A percentile compares a stretch with the other conserved stretches of the same genome.
Evolutionary conservation across 768 basidiomycete species (phyloP).

Genomic region (Leccinum boreale): DNA sequence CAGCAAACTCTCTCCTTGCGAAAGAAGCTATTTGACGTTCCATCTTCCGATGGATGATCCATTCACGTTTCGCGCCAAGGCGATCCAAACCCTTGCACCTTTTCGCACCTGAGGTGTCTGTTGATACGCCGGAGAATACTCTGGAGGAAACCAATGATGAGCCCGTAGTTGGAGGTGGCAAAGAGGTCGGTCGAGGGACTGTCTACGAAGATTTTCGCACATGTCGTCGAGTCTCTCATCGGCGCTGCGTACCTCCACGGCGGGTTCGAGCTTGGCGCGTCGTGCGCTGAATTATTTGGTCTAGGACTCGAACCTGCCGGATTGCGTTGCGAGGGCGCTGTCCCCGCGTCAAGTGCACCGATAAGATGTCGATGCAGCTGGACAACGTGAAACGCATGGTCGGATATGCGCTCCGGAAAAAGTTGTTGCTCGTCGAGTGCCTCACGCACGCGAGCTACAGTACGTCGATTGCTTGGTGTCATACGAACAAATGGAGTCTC

Average conservation of each 20-base stretch:
- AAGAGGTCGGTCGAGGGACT: slow-evolving; percentile 33
- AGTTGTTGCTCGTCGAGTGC: slow-evolving; percentile 66
- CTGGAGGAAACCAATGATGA: slow-evolving; percentile 28
- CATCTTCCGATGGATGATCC: slow-evolving; percentile 68
- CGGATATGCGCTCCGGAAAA: slow-evolving; percentile 60
- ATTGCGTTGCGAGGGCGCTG: slow-evolving; percentile 42
- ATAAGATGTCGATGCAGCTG: slow-evolving; percentile 49
- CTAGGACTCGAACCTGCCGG: slow-evolving; percentile 50
- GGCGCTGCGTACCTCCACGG: slow-evolving; percentile 76
- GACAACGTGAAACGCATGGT: slow-evolving; percentile 60
- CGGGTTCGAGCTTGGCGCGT: slow-evolving; percentile 55
- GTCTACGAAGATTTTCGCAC: slow-evolving; percentile 81
- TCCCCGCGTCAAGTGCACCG: slow-evolving; percentile 25
- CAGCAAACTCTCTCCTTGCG: slow-evolving; percentile 66
- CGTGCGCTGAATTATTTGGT: slow-evolving; percentile 56
- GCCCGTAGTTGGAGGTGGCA: slow-evolving; percentile 19
- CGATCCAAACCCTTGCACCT: slow-evolving; percentile 39
- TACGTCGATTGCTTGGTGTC: slow-evolving; percentile 60
- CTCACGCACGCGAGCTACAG: slow-evolving; percentile 71
- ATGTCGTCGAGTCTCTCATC: slow-evolving; percentile 79
- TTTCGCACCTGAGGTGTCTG: slow-evolving; percentile 1
- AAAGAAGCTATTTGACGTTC: slow-evolving; percentile 53
- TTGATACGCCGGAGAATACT: neutral
- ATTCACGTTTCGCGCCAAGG: slow-evolving; percentile 40
- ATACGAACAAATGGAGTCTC: slow-evolving; percentile 75